A percentile compares a stretch with the other conserved stretches of the same genome.
These are phyloP conservation scores for Pugionium cornutum DNA, from an alignment of 345 rosid genomes.

Conservation along the genomic window DNA sequence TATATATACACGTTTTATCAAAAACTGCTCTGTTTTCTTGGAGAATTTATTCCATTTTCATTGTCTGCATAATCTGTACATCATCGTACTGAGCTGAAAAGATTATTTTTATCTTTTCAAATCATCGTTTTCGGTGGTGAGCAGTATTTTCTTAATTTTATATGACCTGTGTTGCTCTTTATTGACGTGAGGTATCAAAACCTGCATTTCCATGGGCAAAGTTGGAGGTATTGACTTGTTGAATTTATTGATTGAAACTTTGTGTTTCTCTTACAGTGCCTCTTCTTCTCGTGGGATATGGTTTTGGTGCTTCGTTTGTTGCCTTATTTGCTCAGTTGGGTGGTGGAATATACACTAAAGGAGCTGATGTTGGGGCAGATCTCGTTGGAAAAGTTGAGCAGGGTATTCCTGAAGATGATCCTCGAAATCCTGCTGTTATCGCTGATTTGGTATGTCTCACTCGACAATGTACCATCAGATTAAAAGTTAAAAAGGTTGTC, in stretches of 20 bases:
- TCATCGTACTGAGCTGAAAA: slow-evolving; percentile 6
- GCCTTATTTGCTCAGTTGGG: slow-evolving; percentile 99
- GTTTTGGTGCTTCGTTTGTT: slow-evolving; percentile 99
- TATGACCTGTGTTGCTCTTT: no score
- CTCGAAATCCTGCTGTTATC: slow-evolving; percentile 97
- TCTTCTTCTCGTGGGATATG: slow-evolving; percentile 97
- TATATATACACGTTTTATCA: no score
- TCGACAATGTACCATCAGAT: background rate
- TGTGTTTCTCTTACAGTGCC: slow-evolving; percentile 65
- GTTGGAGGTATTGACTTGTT: slow-evolving; percentile 16
- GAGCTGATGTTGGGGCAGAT: slow-evolving; percentile 99
- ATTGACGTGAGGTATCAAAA: no score
- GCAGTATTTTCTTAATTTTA: background rate
- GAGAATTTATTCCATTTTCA: slow-evolving; percentile 1
- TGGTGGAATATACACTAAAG: slow-evolving; percentile 98
- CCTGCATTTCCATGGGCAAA: no score
- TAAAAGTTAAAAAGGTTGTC: background rate
- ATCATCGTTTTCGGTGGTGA: slow-evolving; percentile 8
- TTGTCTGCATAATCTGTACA: slow-evolving; percentile 11
- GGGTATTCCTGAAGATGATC: slow-evolving; percentile 99
- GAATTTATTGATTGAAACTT: slow-evolving; percentile 32
- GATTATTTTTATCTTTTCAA: background rate
- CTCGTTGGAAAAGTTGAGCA: slow-evolving; percentile 99
- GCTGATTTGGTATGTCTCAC: slow-evolving; percentile 83
- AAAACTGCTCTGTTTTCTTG: slow-evolving; percentile 5